phyloP scores from a whole-genome alignment of 768 basidiomycete genomes.

The Kwoniella sp. region DNA sequence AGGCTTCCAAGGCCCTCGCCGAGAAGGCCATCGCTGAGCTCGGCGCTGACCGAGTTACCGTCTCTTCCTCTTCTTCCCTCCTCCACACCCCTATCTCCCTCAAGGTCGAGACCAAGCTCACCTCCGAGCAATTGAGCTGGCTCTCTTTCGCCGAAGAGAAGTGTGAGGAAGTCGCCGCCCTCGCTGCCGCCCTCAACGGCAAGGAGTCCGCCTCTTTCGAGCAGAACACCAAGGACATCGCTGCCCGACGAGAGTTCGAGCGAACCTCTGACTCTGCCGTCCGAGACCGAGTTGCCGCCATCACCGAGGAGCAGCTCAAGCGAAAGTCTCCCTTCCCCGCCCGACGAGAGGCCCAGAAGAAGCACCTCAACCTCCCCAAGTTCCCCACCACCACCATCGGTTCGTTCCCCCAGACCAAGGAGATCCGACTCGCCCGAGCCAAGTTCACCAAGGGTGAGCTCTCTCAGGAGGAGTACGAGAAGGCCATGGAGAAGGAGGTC shows the following conservation, averaged over 20 bases:
- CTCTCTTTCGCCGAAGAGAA: conserved; percentile 98
- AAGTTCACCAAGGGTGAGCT: conserved; percentile 91
- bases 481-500: conserved; percentile 98
- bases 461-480: conserved; percentile 82
- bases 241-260: conserved; percentile 94
- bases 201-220: conserved; percentile 80
- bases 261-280: conserved; percentile 87
- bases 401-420: conserved; percentile 99
- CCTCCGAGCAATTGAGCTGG: conserved; percentile 89
- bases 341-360: conserved; percentile 85
- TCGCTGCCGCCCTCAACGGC: conserved; percentile 82
- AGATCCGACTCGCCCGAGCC: conserved; percentile 95
- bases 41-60: conserved; percentile 78
- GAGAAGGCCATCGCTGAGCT: conserved; percentile 82
- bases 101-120: conserved; percentile 86
- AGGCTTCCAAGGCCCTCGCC: conserved; percentile 74
- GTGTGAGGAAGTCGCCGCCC: conserved; percentile 80
- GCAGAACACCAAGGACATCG: conserved; percentile 85
- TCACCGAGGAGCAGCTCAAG: conserved; percentile 80
- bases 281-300: conserved; percentile 89
- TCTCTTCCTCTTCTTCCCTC: conserved; percentile 95
- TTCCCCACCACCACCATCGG: conserved; percentile 99
- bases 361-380: conserved; percentile 85
- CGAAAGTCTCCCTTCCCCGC: conserved; percentile 85
- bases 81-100: conserved; percentile 97